Conservation (phyloP, 202 grass and related monocot genomes). For the Brachypodium distachyon region DNA sequence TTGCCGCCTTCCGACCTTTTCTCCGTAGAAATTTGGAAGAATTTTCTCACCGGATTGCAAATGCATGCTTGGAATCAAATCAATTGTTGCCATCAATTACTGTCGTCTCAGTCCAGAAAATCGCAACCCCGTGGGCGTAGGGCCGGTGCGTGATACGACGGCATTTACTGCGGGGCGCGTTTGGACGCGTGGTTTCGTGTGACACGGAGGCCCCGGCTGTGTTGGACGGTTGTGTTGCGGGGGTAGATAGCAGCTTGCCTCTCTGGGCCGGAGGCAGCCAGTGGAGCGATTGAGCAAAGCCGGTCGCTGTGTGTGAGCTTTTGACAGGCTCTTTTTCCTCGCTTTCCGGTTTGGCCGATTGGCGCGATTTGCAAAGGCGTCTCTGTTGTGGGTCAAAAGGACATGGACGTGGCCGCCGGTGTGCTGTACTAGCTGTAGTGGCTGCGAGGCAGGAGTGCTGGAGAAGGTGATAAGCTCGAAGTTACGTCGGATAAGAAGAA, state of each 20-base stretch:
- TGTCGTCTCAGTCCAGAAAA: not conserved
- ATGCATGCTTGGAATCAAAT: not conserved
- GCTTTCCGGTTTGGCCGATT: not conserved
- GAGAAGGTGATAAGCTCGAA: not conserved
- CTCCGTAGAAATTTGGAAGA: not conserved
- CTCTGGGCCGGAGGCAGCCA: not conserved
- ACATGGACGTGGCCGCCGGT: not conserved
- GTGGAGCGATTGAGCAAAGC: not conserved
- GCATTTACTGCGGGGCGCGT: not conserved
- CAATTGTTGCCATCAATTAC: not conserved
- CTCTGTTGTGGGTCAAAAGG: not conserved
- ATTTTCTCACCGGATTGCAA: not conserved
- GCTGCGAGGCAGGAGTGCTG: not conserved
- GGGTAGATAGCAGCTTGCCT: not conserved
- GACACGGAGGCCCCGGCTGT: not conserved
- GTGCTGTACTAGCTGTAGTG: not conserved
- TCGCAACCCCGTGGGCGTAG: not conserved
- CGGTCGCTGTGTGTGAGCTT: not conserved
- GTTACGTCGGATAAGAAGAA: slow-evolving; percentile 7
- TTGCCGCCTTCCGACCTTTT: not conserved
- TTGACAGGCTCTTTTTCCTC: not conserved
- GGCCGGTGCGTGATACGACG: not conserved
- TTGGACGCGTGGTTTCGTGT: not conserved
- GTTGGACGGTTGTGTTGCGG: not conserved
- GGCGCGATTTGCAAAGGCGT: not conserved